Conservation (phyloP, 208 protist species). For the Blechomonas ayalai region DNA sequence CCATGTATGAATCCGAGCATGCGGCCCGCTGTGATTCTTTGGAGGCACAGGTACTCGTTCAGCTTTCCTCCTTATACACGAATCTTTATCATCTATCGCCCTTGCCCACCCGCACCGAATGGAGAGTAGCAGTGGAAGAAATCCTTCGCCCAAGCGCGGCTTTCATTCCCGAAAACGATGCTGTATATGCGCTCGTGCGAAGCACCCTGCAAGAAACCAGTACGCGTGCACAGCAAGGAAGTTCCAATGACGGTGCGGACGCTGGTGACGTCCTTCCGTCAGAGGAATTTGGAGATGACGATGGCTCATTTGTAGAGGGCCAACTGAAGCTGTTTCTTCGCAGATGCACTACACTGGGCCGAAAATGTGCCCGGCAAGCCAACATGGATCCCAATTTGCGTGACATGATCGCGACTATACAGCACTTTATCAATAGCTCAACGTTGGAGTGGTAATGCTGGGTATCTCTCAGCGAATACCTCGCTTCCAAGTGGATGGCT, state of each 20-base stretch:
- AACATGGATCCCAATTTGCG: background rate
- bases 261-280: background rate
- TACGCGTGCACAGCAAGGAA: too few species aligned
- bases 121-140: conserved; percentile 10
- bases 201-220: too few species aligned
- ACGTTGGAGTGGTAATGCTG: conserved; percentile 49
- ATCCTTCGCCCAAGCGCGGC: too few species aligned
- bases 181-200: too few species aligned
- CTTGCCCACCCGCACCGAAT: conserved; percentile 31
- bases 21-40: background rate
- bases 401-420: conserved; percentile 19
- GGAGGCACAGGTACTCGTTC: conserved; percentile 12
- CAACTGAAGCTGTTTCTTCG: conserved; percentile 34
- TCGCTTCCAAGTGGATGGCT: too few species aligned
- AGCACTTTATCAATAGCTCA: conserved; percentile 29
- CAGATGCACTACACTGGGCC: conserved; percentile 24
- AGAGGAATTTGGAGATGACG: conserved; percentile 13
- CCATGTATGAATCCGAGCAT: background rate
- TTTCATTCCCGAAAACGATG: too few species aligned
- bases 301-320: conserved; percentile 45
- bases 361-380: conserved; percentile 15
- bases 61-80: conserved; percentile 19
- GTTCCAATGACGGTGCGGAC: background rate
- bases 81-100: conserved; percentile 38
- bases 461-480: background rate